phyloP scores from a whole-genome alignment of 371 early-diverging fungal species.

The Rhizomucor pusillus region DNA sequence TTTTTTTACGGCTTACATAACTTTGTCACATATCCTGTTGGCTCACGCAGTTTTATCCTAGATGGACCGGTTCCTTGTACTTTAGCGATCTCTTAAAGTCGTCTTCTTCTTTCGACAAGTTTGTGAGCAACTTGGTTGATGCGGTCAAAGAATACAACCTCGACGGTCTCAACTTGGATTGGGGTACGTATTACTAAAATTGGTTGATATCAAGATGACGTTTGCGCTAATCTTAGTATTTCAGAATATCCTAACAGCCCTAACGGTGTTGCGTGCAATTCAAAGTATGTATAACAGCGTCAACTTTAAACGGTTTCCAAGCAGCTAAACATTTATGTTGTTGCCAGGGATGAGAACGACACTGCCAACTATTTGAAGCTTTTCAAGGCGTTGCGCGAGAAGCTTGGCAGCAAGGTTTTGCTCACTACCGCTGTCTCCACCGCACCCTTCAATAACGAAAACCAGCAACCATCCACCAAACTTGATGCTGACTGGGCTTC shows the following conservation, averaged over 20 bases:
- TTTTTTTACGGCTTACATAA: not conserved
- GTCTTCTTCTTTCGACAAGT: conserved; percentile 8
- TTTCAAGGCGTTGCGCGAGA: conserved; percentile 15
- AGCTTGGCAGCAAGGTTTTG: conserved; percentile 23
- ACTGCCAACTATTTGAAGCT: conserved; percentile 45
- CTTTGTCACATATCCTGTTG: not conserved
- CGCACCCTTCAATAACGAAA: conserved; percentile 20
- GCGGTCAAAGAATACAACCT: conserved; percentile 43
- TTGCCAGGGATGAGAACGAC: conserved; percentile 42
- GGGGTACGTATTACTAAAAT: no score
- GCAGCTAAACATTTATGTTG: not conserved
- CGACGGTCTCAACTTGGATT: conserved; percentile 61
- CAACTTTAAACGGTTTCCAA: no score
- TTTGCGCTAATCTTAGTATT: not conserved
- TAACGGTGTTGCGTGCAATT: conserved; percentile 37
- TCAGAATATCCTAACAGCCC: conserved; percentile 42
- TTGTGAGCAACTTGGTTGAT: conserved; percentile 26
- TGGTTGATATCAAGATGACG: not conserved
- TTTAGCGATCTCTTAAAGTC: conserved; percentile 29
- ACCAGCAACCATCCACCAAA: conserved; percentile 14
- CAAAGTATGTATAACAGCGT: conserved; percentile 15
- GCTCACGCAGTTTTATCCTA: conserved; percentile 2
- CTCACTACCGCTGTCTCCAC: conserved; percentile 23
- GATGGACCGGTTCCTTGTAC: conserved; percentile 43
- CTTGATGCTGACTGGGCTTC: conserved; percentile 14